phyloP scores from a whole-genome alignment of 305 asterid genomes.

The Fraxinus greggii region DNA sequence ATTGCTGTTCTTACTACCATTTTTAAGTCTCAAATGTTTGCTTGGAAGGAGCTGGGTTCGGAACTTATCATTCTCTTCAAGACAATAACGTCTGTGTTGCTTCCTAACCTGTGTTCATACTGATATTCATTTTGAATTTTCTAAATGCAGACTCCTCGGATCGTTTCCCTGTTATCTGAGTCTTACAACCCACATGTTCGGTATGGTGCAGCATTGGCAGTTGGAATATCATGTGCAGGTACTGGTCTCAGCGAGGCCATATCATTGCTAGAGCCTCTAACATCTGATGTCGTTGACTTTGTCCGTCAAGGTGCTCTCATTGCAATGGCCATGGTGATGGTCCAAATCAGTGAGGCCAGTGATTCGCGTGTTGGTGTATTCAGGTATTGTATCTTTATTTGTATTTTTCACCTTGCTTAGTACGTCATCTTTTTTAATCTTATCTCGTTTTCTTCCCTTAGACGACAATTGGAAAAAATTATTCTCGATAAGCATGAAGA shows the following conservation, averaged over 20 bases:
- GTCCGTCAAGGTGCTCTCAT: conserved; percentile 99
- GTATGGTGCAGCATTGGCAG: conserved; percentile 98
- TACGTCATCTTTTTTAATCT: not conserved
- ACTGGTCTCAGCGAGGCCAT: conserved; percentile 99
- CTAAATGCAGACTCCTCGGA: conserved; percentile 75
- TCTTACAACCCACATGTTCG: conserved; percentile 94
- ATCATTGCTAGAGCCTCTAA: conserved; percentile 92
- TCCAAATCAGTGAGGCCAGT: conserved; percentile 82
- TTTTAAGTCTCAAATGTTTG: not conserved
- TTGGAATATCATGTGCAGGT: conserved; percentile 98
- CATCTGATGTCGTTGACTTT: conserved; percentile 90
- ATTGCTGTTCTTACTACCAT: not conserved
- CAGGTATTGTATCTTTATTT: conserved; percentile 47
- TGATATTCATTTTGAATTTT: conserved; percentile 6
- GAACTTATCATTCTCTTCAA: not conserved
- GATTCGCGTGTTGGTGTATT: conserved; percentile 97
- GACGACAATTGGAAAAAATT: conserved; percentile 96
- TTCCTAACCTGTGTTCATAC: not conserved
- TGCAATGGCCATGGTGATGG: conserved; percentile 99
- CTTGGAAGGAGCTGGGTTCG: not conserved
- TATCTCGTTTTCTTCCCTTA: conserved; percentile 21
- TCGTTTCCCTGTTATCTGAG: conserved; percentile 78
- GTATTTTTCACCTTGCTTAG: not conserved
- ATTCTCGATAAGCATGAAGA: conserved; percentile 96
- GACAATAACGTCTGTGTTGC: not conserved